A percentile compares a stretch with the other conserved stretches of the same genome.
phyloP scores from a whole-genome alignment of 2,329 filamentous ascomycete species.

The Diaporthe sp. region DNA sequence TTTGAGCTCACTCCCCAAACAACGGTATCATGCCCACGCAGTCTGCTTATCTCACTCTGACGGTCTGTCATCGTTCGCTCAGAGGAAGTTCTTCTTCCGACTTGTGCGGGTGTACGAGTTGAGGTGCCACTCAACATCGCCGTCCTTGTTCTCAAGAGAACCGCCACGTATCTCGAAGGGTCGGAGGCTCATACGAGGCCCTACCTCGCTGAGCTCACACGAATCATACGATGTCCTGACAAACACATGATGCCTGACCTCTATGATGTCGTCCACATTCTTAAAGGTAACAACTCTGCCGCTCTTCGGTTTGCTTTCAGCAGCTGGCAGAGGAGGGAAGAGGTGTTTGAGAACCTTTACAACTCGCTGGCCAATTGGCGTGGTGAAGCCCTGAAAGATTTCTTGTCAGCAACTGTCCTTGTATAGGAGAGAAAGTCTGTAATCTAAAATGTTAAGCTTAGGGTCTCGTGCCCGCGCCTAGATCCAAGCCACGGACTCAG shows the following conservation, averaged over 20 bases:
- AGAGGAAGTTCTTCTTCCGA: conserved; percentile 96
- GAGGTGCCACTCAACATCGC: conserved; percentile 96
- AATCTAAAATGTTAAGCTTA: not conserved
- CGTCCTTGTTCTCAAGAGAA: conserved; percentile 93
- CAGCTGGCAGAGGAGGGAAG: conserved; percentile 88
- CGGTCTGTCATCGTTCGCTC: conserved; percentile 48
- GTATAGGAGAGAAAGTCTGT: too few species aligned
- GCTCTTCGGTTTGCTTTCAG: conserved; percentile 79
- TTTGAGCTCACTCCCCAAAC: not conserved
- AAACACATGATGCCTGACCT: conserved; percentile 91
- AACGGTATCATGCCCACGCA: not conserved
- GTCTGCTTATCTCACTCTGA: not conserved
- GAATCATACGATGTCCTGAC: conserved; percentile 92
- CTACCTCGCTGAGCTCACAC: conserved; percentile 90
- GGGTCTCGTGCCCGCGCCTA: not conserved
- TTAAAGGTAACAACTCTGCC: conserved; percentile 96
- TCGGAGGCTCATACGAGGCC: conserved; percentile 97
- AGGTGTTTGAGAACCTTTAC: conserved; percentile 94
- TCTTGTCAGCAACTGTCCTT: conserved; percentile 10
- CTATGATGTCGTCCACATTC: conserved; percentile 93
- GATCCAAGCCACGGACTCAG: not conserved
- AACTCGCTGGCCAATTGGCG: conserved; percentile 83
- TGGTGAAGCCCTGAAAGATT: conserved; percentile 77
- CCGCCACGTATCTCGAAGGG: conserved; percentile 93
- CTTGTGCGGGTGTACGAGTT: conserved; percentile 95